phyloP scores from a whole-genome alignment of 1,284 basidiomycete species.

The Vanrija sp. region DNA sequence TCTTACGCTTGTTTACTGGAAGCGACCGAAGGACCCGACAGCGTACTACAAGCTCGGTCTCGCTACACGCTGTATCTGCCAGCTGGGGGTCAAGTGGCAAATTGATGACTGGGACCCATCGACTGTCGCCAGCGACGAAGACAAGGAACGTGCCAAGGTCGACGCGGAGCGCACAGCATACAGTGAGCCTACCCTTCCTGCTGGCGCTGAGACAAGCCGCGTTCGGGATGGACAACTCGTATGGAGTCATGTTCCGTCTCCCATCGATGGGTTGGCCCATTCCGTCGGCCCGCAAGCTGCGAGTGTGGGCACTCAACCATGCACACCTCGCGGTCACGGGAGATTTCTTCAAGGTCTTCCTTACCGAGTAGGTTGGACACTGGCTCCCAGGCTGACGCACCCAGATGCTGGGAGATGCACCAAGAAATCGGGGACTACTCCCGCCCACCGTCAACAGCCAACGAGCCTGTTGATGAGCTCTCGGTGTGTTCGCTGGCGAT shows the following conservation, averaged over 20 bases:
- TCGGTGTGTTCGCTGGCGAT: neutral
- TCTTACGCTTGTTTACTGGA: slow-evolving; percentile 15
- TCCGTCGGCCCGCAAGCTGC: neutral
- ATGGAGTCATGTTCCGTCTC: neutral
- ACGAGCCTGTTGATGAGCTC: neutral
- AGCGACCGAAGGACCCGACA: slow-evolving; percentile 12
- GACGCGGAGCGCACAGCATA: neutral
- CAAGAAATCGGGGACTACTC: neutral
- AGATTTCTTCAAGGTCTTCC: slow-evolving; percentile 1
- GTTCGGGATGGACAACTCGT: slow-evolving; percentile 1
- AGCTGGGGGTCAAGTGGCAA: slow-evolving; percentile 16
- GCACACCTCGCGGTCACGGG: neutral
- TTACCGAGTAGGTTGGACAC: neutral
- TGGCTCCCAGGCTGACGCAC: neutral
- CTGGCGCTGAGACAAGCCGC: neutral
- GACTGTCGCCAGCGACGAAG: neutral
- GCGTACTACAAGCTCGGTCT: slow-evolving; percentile 23
- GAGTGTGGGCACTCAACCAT: neutral
- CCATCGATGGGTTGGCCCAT: neutral
- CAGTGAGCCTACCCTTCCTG: neutral
- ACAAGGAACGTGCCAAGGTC: neutral
- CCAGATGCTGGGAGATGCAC: slow-evolving; percentile 4
- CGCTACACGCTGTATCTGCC: slow-evolving; percentile 22
- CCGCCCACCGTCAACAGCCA: neutral
- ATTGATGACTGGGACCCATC: neutral